These are phyloP conservation scores for Diaporthe aspalathi DNA, from an alignment of 2,329 filamentous ascomycete species.

Conservation along the genomic window DNA sequence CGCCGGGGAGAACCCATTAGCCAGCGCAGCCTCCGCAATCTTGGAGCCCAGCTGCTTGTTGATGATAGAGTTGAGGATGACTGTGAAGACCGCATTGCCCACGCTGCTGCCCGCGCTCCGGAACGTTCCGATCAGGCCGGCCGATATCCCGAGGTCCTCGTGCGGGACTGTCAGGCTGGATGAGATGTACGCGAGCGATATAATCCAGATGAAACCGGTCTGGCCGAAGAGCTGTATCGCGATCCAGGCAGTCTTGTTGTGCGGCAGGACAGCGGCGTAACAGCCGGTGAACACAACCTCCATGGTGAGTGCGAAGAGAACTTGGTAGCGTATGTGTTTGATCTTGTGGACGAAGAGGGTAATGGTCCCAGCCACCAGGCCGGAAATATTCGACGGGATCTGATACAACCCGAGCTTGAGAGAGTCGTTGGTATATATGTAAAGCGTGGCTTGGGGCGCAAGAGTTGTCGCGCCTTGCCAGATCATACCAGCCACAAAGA, in stretches of 20 bases:
- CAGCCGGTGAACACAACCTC: slow-evolving; percentile 46
- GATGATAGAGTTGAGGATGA: slow-evolving; percentile 46
- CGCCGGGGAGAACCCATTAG: slow-evolving; percentile 42
- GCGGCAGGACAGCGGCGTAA: slow-evolving; percentile 46
- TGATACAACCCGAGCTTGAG: slow-evolving; percentile 45
- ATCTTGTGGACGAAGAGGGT: slow-evolving; percentile 48
- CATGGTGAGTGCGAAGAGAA: slow-evolving; percentile 46
- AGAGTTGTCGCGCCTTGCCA: slow-evolving; percentile 45
- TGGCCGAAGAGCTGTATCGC: slow-evolving; percentile 48
- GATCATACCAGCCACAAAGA: slow-evolving; percentile 46
- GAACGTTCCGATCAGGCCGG: slow-evolving; percentile 48
- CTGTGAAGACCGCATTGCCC: slow-evolving; percentile 50
- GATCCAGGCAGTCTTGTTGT: slow-evolving; percentile 46
- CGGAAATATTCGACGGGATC: slow-evolving; percentile 43
- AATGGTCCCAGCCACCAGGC: slow-evolving; percentile 45
- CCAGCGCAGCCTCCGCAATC: slow-evolving; percentile 46
- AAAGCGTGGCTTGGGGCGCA: slow-evolving; percentile 46
- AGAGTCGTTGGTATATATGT: slow-evolving; percentile 48
- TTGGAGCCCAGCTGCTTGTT: slow-evolving; percentile 45
- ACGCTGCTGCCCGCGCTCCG: slow-evolving; percentile 48
- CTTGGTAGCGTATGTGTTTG: slow-evolving; percentile 46
- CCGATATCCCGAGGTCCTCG: slow-evolving; percentile 46
- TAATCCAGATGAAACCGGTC: slow-evolving; percentile 44
- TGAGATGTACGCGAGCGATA: slow-evolving; percentile 44
- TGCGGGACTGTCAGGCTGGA: slow-evolving; percentile 47